A percentile compares a stretch with the other conserved stretches of the same genome.
Evolutionary conservation across 805 yeast species (phyloP).

Genomic region (Yarrowia phangngaensis): DNA sequence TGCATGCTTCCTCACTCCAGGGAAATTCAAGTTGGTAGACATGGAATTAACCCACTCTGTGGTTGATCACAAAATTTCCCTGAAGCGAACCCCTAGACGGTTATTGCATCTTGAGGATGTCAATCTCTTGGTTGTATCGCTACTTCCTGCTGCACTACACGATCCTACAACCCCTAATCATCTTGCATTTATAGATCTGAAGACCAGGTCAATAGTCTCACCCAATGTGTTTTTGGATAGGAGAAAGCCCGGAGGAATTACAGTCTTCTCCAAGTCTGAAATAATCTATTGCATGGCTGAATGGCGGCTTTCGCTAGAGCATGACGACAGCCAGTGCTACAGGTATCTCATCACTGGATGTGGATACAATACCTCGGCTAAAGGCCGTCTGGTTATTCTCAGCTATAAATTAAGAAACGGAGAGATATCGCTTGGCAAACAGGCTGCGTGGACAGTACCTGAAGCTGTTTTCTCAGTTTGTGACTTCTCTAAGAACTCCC

Average conservation of each 20-base stretch:
- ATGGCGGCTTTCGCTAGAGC: conserved; percentile 12
- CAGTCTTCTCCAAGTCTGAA: conserved; percentile 1
- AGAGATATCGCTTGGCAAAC: conserved; percentile 17
- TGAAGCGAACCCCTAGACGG: conserved; percentile 13
- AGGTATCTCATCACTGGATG: conserved; percentile 8
- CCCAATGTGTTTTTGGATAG: conserved; percentile 15
- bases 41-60: neutral
- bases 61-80: neutral
- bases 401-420: conserved; percentile 11
- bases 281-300: conserved; percentile 16
- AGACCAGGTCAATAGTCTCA: conserved; percentile 2
- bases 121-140: neutral
- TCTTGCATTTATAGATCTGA: conserved; percentile 1
- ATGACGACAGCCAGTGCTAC: conserved; percentile 4
- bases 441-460: conserved; percentile 22
- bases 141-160: neutral
- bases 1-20: conserved; percentile 4
- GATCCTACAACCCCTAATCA: conserved; percentile 6
- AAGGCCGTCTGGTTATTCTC: conserved; percentile 11
- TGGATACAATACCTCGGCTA: neutral
- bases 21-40: conserved; percentile 8
- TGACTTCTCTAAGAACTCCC: conserved; percentile 3
- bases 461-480: conserved; percentile 20
- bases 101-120: conserved; percentile 6
- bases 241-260: conserved; percentile 8